These are phyloP conservation scores for Magnusiomyces sp. DNA, from an alignment of 1,139 yeast species.

Conservation along the genomic window DNA sequence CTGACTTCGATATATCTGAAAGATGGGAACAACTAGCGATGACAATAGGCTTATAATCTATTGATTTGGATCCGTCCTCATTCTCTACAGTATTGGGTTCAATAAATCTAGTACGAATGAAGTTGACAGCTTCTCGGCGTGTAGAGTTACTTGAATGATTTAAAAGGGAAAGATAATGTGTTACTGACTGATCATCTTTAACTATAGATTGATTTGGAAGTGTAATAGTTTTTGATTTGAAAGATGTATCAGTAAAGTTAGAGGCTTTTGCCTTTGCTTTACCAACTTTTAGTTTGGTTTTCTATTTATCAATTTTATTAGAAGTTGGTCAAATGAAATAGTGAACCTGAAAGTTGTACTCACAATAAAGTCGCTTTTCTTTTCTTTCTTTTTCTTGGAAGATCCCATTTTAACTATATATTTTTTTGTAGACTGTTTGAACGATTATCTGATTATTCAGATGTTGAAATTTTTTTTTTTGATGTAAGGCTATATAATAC, in stretches of 20 bases:
- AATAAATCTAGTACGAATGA: conserved; percentile 20
- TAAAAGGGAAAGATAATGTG: conserved; percentile 45
- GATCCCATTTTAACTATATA: conserved; percentile 23
- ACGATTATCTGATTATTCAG: too few relatives aligned
- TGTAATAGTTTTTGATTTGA: conserved; percentile 49
- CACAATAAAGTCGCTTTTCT: conserved; percentile 55
- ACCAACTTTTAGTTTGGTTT: conserved; percentile 83
- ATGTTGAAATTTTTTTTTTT: too few relatives aligned
- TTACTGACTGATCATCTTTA: neutral
- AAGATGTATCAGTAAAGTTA: conserved; percentile 78
- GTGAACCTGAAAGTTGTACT: neutral
- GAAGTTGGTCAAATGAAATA: neutral
- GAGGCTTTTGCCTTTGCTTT: conserved; percentile 63
- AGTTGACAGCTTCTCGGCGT: conserved; percentile 60
- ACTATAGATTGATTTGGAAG: conserved; percentile 29
- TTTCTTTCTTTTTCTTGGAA: conserved; percentile 50
- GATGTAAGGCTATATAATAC: too few relatives aligned
- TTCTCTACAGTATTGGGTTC: neutral
- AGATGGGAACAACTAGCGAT: conserved; percentile 47
- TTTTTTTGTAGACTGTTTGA: too few relatives aligned
- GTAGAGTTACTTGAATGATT: conserved; percentile 72
- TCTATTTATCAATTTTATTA: conserved; percentile 28
- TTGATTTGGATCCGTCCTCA: neutral
- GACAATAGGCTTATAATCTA: conserved; percentile 47
- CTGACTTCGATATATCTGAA: conserved; percentile 54